Percentiles rank a stretch among this genome's conserved stretches.
phyloP scores from a whole-genome alignment of 805 yeast genomes.

The Komagataella kurtzmanii region DNA sequence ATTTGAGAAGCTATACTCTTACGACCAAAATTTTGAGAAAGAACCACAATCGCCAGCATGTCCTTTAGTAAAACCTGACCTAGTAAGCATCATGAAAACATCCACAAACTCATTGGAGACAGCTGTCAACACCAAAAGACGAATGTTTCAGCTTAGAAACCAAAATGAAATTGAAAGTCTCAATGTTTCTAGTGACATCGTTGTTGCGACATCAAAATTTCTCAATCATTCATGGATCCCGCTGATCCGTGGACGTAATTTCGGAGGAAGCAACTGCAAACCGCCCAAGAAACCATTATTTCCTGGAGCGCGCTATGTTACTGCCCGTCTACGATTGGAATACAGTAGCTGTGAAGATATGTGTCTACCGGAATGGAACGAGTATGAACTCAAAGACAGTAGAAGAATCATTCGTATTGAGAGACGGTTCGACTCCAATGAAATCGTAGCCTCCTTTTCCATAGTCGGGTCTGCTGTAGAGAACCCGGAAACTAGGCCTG shows the following conservation, averaged over 20 bases:
- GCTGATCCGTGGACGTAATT: constrained; percentile 41
- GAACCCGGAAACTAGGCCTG: constrained; percentile 25
- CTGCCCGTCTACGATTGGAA: constrained; percentile 32
- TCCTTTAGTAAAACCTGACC: too few relatives aligned
- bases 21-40: too few relatives aligned
- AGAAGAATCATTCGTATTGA: constrained; percentile 48
- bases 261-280: constrained; percentile 42
- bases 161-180: too few relatives aligned
- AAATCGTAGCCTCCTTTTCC: constrained; percentile 32
- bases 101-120: too few relatives aligned
- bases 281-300: constrained; percentile 27
- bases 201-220: too few relatives aligned
- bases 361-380: constrained; percentile 38
- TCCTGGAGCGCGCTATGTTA: constrained; percentile 17
- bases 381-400: constrained; percentile 29
- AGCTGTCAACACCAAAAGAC: too few relatives aligned
- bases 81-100: too few relatives aligned
- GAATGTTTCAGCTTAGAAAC: too few relatives aligned
- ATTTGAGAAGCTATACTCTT: too few relatives aligned
- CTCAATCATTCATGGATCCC: constrained; percentile 13
- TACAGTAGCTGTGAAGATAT: constrained; percentile 33
- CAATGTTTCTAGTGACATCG: too few relatives aligned
- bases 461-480: constrained; percentile 39
- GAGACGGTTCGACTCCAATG: constrained; percentile 33
- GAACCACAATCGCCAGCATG: too few relatives aligned